These are phyloP conservation scores for Herpetomonas samuelpessoai DNA, from an alignment of 208 protist species.

Conservation along the genomic window DNA sequence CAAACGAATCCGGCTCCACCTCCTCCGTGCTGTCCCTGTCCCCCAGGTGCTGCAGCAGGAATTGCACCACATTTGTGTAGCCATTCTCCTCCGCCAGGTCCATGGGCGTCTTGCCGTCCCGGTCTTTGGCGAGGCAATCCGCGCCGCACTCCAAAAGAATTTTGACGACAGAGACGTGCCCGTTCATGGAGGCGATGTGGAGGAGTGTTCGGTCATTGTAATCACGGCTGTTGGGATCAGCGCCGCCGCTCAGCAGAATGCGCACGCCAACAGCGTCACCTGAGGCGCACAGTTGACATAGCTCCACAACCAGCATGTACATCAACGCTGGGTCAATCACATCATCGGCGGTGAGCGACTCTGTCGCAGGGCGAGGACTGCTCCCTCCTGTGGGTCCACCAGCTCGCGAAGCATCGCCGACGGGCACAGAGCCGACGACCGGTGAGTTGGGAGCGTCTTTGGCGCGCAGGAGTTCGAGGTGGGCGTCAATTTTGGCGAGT, in stretches of 20 bases:
- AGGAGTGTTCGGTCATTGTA: conserved; percentile 80
- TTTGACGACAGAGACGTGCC: conserved; percentile 45
- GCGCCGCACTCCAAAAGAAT: conserved; percentile 71
- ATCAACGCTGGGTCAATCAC: conserved; percentile 42
- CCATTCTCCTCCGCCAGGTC: conserved; percentile 65
- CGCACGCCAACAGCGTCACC: conserved; percentile 66
- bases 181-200: conserved; percentile 73
- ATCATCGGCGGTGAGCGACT: conserved; percentile 22
- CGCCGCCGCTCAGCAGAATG: conserved; percentile 67
- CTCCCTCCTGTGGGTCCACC: conserved; percentile 25
- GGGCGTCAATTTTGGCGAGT: conserved; percentile 60
- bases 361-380: neutral
- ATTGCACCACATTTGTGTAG: conserved; percentile 43
- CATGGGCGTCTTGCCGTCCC: conserved; percentile 59
- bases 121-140: conserved; percentile 41
- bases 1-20: conserved; percentile 21
- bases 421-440: neutral
- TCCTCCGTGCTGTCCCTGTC: conserved; percentile 15
- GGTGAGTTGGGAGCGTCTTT: conserved; percentile 7
- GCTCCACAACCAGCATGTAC: conserved; percentile 76
- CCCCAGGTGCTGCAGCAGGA: conserved; percentile 25
- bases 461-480: conserved; percentile 37
- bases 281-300: conserved; percentile 70
- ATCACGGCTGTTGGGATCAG: conserved; percentile 73
- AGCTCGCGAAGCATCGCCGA: conserved; percentile 4